Evolutionary conservation across 2,329 filamentous ascomycete genomes (phyloP).

Genomic region (Claviceps spartinae): DNA sequence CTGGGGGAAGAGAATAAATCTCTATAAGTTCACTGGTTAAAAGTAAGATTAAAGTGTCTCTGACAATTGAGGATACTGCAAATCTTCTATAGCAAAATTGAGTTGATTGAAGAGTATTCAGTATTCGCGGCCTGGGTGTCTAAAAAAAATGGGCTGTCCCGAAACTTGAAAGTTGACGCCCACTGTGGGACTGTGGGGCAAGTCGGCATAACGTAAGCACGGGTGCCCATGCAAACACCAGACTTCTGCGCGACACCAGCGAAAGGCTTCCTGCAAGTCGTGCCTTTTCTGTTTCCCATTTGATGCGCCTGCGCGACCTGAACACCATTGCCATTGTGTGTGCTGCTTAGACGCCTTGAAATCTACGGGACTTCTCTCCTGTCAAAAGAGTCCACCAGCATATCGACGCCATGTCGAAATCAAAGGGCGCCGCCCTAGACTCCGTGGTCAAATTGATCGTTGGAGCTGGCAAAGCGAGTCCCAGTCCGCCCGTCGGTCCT

Average conservation of each 20-base stretch:
- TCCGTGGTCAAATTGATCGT: slow-evolving; percentile 95
- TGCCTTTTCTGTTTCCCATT: not conserved
- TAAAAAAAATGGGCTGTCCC: not conserved
- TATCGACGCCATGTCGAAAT: slow-evolving; percentile 36
- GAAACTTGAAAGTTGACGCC: not conserved
- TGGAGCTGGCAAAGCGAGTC: slow-evolving; percentile 85
- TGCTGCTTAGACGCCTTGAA: not conserved
- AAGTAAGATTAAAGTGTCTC: not conserved
- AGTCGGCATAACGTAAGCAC: not conserved
- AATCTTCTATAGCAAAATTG: not conserved
- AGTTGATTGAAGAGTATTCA: not conserved
- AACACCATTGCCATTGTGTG: not conserved
- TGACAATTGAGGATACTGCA: not conserved
- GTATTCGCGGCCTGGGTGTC: not conserved
- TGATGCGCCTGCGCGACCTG: not conserved
- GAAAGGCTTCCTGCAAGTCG: not conserved
- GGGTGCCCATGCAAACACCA: not conserved
- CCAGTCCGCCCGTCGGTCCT: slow-evolving; percentile 90
- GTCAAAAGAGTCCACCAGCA: slow-evolving; percentile 7
- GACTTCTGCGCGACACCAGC: not conserved
- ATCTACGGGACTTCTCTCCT: slow-evolving; percentile 3
- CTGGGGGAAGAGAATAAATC: not conserved
- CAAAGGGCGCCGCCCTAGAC: slow-evolving; percentile 34
- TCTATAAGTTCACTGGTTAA: not conserved
- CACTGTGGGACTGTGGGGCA: slow-evolving; percentile 1